Evolutionary conservation across 768 basidiomycete species (phyloP).

Genomic region (Termitomyces sp.): DNA sequence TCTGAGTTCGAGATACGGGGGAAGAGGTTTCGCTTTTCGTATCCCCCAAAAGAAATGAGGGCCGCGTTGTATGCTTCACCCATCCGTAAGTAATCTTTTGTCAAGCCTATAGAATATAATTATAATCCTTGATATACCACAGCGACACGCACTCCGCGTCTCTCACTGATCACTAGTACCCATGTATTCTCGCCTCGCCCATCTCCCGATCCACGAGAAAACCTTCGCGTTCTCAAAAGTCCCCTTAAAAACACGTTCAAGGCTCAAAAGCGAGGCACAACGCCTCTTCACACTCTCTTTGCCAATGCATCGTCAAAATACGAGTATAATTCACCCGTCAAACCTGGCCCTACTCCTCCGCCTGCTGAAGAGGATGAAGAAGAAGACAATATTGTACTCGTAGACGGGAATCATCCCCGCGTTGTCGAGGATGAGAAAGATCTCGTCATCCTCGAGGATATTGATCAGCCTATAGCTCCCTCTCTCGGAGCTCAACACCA

Average conservation of each 20-base stretch:
- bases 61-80: slow-evolving; percentile 46
- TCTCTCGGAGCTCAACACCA: slow-evolving; percentile 1
- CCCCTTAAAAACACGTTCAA: slow-evolving; percentile 39
- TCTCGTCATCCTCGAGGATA: slow-evolving; percentile 66
- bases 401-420: slow-evolving; percentile 58
- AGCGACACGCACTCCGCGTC: slow-evolving; percentile 45
- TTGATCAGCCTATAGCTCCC: slow-evolving; percentile 28
- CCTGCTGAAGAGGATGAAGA: slow-evolving; percentile 22
- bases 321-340: slow-evolving; percentile 1
- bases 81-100: slow-evolving; percentile 26
- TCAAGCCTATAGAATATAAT: neutral
- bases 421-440: slow-evolving; percentile 68
- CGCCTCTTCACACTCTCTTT: slow-evolving; percentile 8
- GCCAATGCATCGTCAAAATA: neutral
- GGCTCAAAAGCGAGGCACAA: slow-evolving; percentile 15
- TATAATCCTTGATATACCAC: slow-evolving; percentile 12
- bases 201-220: slow-evolving; percentile 52
- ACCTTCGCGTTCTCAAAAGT: slow-evolving; percentile 57
- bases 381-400: slow-evolving; percentile 50
- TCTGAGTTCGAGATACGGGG: slow-evolving; percentile 62
- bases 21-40: slow-evolving; percentile 67
- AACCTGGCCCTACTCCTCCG: neutral
- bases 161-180: slow-evolving; percentile 73
- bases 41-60: slow-evolving; percentile 70
- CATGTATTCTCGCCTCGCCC: slow-evolving; percentile 69